Conservation (phyloP, 306 rosid species). For the Corylus avellana region DNA sequence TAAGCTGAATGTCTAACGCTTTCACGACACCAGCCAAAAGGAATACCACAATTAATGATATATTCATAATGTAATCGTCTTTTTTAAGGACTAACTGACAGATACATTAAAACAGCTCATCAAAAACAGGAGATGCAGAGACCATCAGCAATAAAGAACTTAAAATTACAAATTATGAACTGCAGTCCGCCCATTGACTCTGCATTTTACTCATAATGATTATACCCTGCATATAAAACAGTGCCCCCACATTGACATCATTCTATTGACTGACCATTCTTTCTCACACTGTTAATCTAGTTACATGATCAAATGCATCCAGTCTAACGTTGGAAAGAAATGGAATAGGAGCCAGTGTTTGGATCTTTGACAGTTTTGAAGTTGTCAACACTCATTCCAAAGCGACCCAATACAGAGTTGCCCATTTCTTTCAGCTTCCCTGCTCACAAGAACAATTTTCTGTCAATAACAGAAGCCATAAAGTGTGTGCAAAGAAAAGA, state of each 20-base stretch:
- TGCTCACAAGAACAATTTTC: conserved; percentile 31
- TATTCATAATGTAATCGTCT: not conserved
- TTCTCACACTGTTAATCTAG: not conserved
- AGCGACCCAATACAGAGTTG: conserved; percentile 85
- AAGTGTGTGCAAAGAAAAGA: not conserved
- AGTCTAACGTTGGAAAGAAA: conserved; percentile 66
- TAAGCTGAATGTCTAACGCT: too few relatives aligned
- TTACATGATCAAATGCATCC: conserved; percentile 4
- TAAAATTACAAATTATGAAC: not conserved
- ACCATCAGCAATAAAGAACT: not conserved
- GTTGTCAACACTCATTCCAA: conserved; percentile 89
- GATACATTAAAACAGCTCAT: not conserved
- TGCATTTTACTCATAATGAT: not conserved
- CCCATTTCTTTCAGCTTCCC: conserved; percentile 91
- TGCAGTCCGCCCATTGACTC: not conserved
- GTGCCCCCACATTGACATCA: not conserved
- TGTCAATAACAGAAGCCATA: not conserved
- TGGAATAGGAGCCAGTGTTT: conserved; percentile 85
- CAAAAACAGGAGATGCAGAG: not conserved
- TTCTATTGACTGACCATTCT: not conserved
- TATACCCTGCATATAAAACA: not conserved
- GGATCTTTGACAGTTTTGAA: conserved; percentile 92
- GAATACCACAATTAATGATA: not conserved
- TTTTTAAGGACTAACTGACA: not conserved
- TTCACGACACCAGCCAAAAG: not conserved